Percentiles rank a stretch among this genome's conserved stretches.
Conservation (phyloP, 495 filamentous ascomycete species). For the Talaromyces liani region DNA sequence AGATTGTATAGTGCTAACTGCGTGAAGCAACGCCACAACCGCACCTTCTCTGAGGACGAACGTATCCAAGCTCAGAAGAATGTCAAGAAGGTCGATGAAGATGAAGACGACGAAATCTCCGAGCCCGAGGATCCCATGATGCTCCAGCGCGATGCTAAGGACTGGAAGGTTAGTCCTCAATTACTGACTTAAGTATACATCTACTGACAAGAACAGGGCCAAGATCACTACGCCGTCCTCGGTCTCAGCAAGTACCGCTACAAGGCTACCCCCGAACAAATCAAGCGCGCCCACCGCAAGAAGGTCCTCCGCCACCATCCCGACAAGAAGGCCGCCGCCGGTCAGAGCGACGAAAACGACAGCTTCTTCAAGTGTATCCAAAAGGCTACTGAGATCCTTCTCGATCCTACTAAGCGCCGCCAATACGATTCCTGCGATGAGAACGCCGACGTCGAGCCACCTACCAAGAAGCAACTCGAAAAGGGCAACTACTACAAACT, state of each 20-base stretch:
- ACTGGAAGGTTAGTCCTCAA: slow-evolving; percentile 78
- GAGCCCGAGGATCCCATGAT: slow-evolving; percentile 88
- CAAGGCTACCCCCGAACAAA: slow-evolving; percentile 91
- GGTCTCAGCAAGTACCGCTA: slow-evolving; percentile 87
- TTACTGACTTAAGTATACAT: background rate
- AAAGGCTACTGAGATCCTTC: slow-evolving; percentile 88
- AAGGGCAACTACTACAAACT: slow-evolving; percentile 93
- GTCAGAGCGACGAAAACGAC: slow-evolving; percentile 81
- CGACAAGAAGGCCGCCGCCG: slow-evolving; percentile 90
- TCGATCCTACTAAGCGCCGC: slow-evolving; percentile 84
- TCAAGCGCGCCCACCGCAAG: slow-evolving; percentile 97
- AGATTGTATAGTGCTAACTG: background rate
- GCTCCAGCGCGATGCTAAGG: slow-evolving; percentile 88
- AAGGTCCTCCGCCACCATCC: slow-evolving; percentile 98
- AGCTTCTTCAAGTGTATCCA: slow-evolving; percentile 99
- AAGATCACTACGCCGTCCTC: slow-evolving; percentile 98
- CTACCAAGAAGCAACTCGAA: slow-evolving; percentile 75
- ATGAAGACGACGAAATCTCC: slow-evolving; percentile 82
- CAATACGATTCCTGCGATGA: slow-evolving; percentile 97
- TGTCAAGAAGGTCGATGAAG: slow-evolving; percentile 91
- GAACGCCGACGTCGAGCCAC: slow-evolving; percentile 82
- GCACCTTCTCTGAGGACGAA: slow-evolving; percentile 98
- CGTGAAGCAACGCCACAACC: slow-evolving; percentile 74
- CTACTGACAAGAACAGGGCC: slow-evolving; percentile 43
- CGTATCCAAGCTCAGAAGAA: slow-evolving; percentile 90